Percentiles rank a stretch among this genome's conserved stretches.
Evolutionary conservation across 2,329 filamentous ascomycete genomes (phyloP).

Genomic region (Cryphonectria parasitica): DNA sequence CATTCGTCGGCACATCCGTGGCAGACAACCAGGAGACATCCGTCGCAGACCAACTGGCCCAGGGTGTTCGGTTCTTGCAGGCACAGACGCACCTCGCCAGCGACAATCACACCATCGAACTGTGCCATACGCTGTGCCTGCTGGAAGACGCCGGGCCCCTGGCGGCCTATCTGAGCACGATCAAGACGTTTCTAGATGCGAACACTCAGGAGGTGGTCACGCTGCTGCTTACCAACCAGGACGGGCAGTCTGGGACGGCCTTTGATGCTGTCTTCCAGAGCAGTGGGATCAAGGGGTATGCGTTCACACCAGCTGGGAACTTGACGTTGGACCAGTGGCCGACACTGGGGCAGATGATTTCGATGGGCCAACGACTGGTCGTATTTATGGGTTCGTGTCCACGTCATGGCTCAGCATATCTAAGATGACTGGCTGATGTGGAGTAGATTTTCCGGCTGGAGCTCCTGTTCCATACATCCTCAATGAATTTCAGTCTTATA

Average conservation of each 20-base stretch:
- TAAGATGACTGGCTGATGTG: background rate
- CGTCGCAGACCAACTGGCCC: slow-evolving; percentile 60
- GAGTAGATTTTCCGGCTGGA: slow-evolving; percentile 19
- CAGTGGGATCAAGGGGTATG: slow-evolving; percentile 60
- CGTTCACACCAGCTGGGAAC: slow-evolving; percentile 53
- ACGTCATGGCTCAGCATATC: background rate
- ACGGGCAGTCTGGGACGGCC: slow-evolving; percentile 57
- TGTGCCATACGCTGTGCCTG: slow-evolving; percentile 69
- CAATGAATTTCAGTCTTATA: slow-evolving; percentile 61
- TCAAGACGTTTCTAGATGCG: slow-evolving; percentile 64
- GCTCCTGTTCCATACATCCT: slow-evolving; percentile 63
- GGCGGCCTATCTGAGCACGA: slow-evolving; percentile 54
- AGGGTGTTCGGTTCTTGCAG: slow-evolving; percentile 67
- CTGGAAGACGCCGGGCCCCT: slow-evolving; percentile 63
- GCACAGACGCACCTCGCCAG: slow-evolving; percentile 63
- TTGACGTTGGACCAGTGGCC: slow-evolving; percentile 62
- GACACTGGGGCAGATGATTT: slow-evolving; percentile 69
- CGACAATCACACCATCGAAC: slow-evolving; percentile 53
- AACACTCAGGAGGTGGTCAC: slow-evolving; percentile 66
- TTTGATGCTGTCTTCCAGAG: slow-evolving; percentile 58
- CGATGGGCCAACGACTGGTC: slow-evolving; percentile 64
- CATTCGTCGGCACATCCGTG: slow-evolving; percentile 61
- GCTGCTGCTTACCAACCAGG: slow-evolving; percentile 65
- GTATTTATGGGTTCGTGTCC: slow-evolving; percentile 65
- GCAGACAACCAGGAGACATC: slow-evolving; percentile 65